Percentiles rank a stretch among this genome's conserved stretches.
phyloP scores from a whole-genome alignment of 2,329 filamentous ascomycete genomes.

The Paramyrothecium sp. region DNA sequence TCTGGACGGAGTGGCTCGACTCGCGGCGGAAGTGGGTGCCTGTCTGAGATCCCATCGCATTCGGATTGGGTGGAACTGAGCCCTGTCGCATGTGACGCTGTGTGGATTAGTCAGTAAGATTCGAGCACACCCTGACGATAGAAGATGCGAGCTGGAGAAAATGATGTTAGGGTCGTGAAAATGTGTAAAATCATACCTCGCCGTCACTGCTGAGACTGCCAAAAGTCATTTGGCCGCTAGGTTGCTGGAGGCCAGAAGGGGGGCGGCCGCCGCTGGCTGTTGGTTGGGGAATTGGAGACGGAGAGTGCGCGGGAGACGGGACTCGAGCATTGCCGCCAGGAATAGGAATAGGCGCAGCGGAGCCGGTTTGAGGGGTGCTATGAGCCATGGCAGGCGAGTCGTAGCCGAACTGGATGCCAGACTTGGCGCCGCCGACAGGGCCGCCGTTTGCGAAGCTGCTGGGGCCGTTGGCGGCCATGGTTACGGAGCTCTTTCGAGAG shows the following conservation, averaged over 20 bases:
- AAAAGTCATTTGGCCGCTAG: constrained; percentile 70
- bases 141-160: background rate
- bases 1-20: constrained; percentile 78
- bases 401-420: constrained; percentile 80
- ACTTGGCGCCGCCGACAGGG: constrained; percentile 53
- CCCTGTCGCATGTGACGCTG: constrained; percentile 69
- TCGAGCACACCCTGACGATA: constrained; percentile 9
- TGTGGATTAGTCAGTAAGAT: constrained; percentile 18
- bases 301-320: constrained; percentile 82
- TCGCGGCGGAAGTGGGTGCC: constrained; percentile 77
- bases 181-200: constrained; percentile 59
- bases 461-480: constrained; percentile 81
- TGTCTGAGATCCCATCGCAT: constrained; percentile 62
- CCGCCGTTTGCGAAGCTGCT: constrained; percentile 78
- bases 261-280: constrained; percentile 82
- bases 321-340: constrained; percentile 66
- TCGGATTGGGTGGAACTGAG: constrained; percentile 60
- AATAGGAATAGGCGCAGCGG: constrained; percentile 60
- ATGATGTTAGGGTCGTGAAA: constrained; percentile 7
- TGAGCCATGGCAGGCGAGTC: constrained; percentile 66
- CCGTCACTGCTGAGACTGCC: constrained; percentile 81
- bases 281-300: constrained; percentile 89
- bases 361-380: constrained; percentile 61
- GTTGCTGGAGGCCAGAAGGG: constrained; percentile 70
- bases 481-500: constrained; percentile 83